Base-by-base conservation (phyloP, 345 rosid genomes). In the Pistacia atlantica region DNA sequence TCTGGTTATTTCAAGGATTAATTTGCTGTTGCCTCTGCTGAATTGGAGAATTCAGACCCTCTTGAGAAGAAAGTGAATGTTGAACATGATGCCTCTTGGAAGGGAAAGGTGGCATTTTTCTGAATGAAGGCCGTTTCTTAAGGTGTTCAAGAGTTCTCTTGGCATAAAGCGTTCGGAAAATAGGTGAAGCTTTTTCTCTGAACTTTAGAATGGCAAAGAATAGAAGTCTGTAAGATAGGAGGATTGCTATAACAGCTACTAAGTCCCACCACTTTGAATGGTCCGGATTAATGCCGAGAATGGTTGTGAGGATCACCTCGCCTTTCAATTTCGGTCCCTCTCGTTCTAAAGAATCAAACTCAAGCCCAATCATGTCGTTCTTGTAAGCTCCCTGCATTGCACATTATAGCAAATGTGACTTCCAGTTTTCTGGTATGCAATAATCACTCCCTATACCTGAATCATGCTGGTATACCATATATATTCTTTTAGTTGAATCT, bases 231-330 rank as follows among this genome's bases (percentile, higher is more conserved):
- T 84, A 91, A 46, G 76, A 28, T 28, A 90, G 33, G 51, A 90
- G 81, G 67, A 88, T 87, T 37, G 73, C 70, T 45, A 74, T 77
- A 35, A 90, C 72, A 16, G 82, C 87, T 10, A 87, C 86, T n/a
- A 90, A 79, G 71, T 91, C 97, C 91, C 89, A 91, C 97, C 97
- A 90, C 75, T 91, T 91, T 8, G 92, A 88, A 74, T 84, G 76
- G 16, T 80, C 70, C 33, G 85, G 54, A 18, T 76, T 66, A 33
- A 90, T 75, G 20, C 91, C 92, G n/a, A 91, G 88, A 71, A 83
- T 80, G 18, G 70, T 68, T 45, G 82, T 87, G 64, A 90, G 75
- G 46, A 91, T 73, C 55, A 60, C 80, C 46, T 91, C 90, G 6
- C 97, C 97, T 42, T 69, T 74, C 75, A 88, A 66, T 68, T 85